Evolutionary conservation across 1,139 yeast genomes (phyloP), one percentile per base, ranked within the genome.

Genomic region (Protomyces gravidus): DNA sequence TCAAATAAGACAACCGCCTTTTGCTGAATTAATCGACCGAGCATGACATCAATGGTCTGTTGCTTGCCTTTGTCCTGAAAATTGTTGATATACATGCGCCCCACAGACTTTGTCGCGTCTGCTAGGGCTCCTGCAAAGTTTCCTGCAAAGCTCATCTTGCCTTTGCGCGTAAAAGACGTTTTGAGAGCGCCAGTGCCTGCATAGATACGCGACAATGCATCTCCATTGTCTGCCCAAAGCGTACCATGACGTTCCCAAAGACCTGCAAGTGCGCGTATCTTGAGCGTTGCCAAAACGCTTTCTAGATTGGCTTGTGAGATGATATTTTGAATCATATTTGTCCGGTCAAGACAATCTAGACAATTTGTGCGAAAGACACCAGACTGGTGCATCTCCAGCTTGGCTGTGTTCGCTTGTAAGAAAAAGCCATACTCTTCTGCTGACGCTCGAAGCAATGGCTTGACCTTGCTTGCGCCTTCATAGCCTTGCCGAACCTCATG

Each of bases 161-260:
- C 98, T 45, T 89, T 85, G 69, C 98, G 79, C 1, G 97, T 86
- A 69, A 86, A 92, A 3, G 96, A 88, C 0, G 97, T 88, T 71
- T 94, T 94, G 55, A 94, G 76, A 0, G 98, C 98, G 70, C 92
- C 90, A 0, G 98, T 94, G 5, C 98, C 98, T 0, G 98, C 92
- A 70, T 94, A 94, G 28, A 92, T 92, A 70, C 89, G 97, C 0
- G 97, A 89, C 7, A 94, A 81, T 63, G 94, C 96, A 72, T 94
- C 98, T 50, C 98, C 99, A 71, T 92, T 90, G 71, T 94, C 97
- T 0, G 98, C 99, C 98, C 98, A 94, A 23, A 92, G 73, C 2
- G 85, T 77, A 67, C 89, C 87, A 68, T 90, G 97, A 63, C 80
- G 83, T 45, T 73, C 70, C 69, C 83, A 78, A 48, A 87, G 73